Evolutionary conservation across 2,329 filamentous ascomycete genomes (phyloP), one percentile per base, ranked within the genome.

Genomic region (Plenodomus tracheiphilus): DNA sequence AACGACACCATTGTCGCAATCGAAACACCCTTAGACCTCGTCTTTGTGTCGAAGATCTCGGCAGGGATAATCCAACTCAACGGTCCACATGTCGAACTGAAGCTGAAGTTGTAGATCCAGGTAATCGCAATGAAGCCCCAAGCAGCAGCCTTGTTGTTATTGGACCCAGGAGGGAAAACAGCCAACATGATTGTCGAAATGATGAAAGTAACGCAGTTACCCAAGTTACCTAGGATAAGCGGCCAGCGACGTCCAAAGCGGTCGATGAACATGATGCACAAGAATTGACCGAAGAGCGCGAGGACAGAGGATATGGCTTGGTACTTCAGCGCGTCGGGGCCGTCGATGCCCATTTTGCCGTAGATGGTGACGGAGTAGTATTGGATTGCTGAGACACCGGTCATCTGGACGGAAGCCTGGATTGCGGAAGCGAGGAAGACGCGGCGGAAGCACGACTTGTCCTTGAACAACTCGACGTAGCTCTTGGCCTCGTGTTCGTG

Each of bases 61-160:
- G 87, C 85, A 0, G 82, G 83, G 51, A 85, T 84, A 46, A 82
- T 81, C 79, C 80, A 84, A 17, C 81, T 78, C 1, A 91, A 73
- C 0, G 88, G 87, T 18, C 88, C 88, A 50, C 85, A 88, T 2
- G 86, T 87, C 28, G 81, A 80, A 3, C 81, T 86, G 77, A 90
- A 91, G 36, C 80, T 86, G 75, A 91, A 87, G 73, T 92, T 91
- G 78, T 89, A 92, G 1, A 89, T 68, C 88, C 88, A 92, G 1
- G 88, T 92, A 60, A 83, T 79, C 61, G 85, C 81, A 53, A 92
- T 92, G 71, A 92, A 93, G 1, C 83, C 87, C 85, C 86, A 89
- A 6, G 80, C 79, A 1, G 86, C 86, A 4, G 77, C 74, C 35
- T 72, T 72, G 49, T 83, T 83, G 48, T 77, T 74, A 39, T 69